Evolutionary conservation across 306 rosid species (phyloP).

Genomic region (Rubus idaeus): DNA sequence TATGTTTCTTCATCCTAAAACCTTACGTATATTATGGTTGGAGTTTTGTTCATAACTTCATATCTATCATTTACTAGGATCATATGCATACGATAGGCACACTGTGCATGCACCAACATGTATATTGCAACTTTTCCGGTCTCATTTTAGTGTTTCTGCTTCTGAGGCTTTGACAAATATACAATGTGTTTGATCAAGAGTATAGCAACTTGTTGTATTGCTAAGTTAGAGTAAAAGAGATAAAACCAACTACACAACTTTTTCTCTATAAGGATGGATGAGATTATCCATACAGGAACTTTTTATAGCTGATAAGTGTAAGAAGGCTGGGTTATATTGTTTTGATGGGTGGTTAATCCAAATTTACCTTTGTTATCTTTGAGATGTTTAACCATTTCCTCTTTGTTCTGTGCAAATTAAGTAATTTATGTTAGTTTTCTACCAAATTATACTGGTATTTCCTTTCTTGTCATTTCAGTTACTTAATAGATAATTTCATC

Average conservation of each 20-base stretch:
- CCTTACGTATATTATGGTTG: background rate
- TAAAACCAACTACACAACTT: background rate
- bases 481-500: background rate
- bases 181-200: background rate
- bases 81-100: background rate
- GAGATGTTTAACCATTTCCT: background rate
- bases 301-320: background rate
- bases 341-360: background rate
- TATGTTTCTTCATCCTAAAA: conserved; percentile 15
- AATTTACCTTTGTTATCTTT: background rate
- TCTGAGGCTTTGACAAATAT: background rate
- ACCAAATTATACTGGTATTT: background rate
- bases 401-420: background rate
- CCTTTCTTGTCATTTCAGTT: background rate
- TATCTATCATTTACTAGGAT: background rate
- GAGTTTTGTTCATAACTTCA: background rate
- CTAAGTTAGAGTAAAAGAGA: background rate
- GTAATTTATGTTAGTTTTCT: background rate
- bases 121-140: background rate
- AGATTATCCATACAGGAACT: background rate
- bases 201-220: background rate
- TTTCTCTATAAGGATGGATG: background rate
- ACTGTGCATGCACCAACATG: background rate
- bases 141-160: background rate
- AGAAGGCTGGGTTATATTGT: background rate